phyloP scores from a whole-genome alignment of 2,329 filamentous ascomycete genomes.

The Lanzia echinophila region DNA sequence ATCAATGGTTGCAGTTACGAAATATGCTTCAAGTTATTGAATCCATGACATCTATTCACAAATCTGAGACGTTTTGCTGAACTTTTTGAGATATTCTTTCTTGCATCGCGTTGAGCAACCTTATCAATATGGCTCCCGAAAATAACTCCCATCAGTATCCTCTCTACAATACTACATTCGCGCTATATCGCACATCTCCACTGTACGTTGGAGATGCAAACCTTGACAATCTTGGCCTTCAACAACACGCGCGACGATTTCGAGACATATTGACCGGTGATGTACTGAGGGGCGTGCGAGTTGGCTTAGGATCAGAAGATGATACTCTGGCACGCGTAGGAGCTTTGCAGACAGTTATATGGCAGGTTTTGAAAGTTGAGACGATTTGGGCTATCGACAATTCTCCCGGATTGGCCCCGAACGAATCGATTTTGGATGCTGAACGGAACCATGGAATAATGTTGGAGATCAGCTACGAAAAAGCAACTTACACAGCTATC shows the following conservation, averaged over 20 bases:
- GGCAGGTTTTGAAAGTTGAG: constrained; percentile 37
- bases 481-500: constrained; percentile 25
- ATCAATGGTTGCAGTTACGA: too few species aligned
- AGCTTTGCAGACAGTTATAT: constrained; percentile 36
- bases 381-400: constrained; percentile 27
- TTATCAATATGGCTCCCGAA: constrained; percentile 1
- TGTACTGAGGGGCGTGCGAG: constrained; percentile 38
- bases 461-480: constrained; percentile 27
- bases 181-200: constrained; percentile 39
- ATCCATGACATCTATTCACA: too few species aligned
- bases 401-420: neutral
- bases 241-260: constrained; percentile 35
- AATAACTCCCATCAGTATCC: constrained; percentile 29
- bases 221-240: constrained; percentile 30
- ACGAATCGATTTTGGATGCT: constrained; percentile 5
- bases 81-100: neutral
- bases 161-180: constrained; percentile 40
- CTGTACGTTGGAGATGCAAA: constrained; percentile 35
- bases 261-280: constrained; percentile 40
- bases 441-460: constrained; percentile 23
- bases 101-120: neutral
- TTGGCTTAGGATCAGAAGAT: constrained; percentile 33
- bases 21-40: too few species aligned
- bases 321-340: constrained; percentile 33
- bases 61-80: neutral